A percentile compares a stretch with the other conserved stretches of the same genome.
These are phyloP conservation scores for Ramularia endophylla DNA, from an alignment of 2,329 filamentous ascomycete genomes.

Conservation along the genomic window DNA sequence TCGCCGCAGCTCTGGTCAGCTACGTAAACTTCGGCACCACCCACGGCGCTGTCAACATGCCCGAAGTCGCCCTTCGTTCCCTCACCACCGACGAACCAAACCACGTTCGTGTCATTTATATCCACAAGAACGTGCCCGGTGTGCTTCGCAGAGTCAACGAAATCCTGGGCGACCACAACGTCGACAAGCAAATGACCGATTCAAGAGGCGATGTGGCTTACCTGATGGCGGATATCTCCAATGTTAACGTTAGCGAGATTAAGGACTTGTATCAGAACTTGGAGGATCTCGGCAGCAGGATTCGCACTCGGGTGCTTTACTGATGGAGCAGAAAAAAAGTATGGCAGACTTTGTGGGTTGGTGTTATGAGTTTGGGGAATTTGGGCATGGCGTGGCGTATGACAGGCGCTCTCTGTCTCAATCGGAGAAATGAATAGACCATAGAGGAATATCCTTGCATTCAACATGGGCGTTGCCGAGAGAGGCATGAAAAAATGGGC, in stretches of 20 bases:
- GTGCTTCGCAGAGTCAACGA: conserved; percentile 94
- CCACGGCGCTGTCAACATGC: conserved; percentile 88
- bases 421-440: too few relatives aligned
- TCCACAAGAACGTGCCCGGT: conserved; percentile 94
- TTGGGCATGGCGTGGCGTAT: too few relatives aligned
- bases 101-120: conserved; percentile 89
- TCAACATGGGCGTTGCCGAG: too few relatives aligned
- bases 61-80: conserved; percentile 87
- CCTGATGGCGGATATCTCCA: conserved; percentile 94
- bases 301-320: conserved; percentile 45
- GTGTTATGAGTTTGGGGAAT: too few relatives aligned
- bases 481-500: too few relatives aligned
- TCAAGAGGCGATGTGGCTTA: conserved; percentile 92
- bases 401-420: too few relatives aligned
- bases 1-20: conserved; percentile 76
- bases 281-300: conserved; percentile 57
- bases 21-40: conserved; percentile 97
- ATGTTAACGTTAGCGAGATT: conserved; percentile 73
- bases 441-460: too few relatives aligned
- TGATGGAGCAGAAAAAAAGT: conserved; percentile 26
- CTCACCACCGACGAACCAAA: conserved; percentile 84
- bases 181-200: conserved; percentile 98
- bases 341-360: too few relatives aligned
- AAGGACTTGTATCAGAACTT: conserved; percentile 79
- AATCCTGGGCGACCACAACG: conserved; percentile 89